Evolutionary conservation across 768 basidiomycete species (phyloP), one percentile per base, ranked within the genome.

Genomic region (Melanogaster broomeanus): DNA sequence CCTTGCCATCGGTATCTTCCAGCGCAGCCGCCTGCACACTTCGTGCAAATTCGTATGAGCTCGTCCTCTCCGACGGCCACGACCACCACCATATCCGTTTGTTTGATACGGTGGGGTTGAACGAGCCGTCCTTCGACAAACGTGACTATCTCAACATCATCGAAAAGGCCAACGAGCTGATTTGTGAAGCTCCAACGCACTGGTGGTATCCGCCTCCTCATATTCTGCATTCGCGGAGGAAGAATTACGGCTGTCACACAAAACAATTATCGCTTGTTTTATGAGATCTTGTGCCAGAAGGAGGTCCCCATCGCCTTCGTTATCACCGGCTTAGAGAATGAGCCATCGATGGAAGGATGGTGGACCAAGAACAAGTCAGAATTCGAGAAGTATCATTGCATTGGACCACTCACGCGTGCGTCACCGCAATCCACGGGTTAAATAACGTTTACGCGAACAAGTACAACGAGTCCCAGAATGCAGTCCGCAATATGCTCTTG

Each of bases 11-110:
- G n/a, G 59, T 63, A 9, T 66, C 70, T n/a, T 64, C 62, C 28
- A 51, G 63, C 9, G 68, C 69, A 0, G 47, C 41, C 0, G 75
- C 74, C 5, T 73, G 68, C 57, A 78, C 77, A 3, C 62, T 75
- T 46, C 38, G 63, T 9, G 61, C 57, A 41, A 51, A 45, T 1
- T 53, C 55, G 3, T 72, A 76, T 53, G 49, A 58, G 12, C 50
- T 64, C 47, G 41, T 57, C 19, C 56, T 71, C 38, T 42, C 57
- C 10, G 58, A 57, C 37, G 6, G 39, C 28, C 49, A 53, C n/a
- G 61, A 55, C 10, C 48, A 56, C 30, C 58, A 58, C 27, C 56
- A 60, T 21, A 49, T 68, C 52, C 59, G 60, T n/a, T 42, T 72
- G 38, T 73, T 60, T 40, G 70, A 73, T 35, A 73, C 72, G 6